phyloP scores from a whole-genome alignment of 306 rosid species.

The Malus domestica region DNA sequence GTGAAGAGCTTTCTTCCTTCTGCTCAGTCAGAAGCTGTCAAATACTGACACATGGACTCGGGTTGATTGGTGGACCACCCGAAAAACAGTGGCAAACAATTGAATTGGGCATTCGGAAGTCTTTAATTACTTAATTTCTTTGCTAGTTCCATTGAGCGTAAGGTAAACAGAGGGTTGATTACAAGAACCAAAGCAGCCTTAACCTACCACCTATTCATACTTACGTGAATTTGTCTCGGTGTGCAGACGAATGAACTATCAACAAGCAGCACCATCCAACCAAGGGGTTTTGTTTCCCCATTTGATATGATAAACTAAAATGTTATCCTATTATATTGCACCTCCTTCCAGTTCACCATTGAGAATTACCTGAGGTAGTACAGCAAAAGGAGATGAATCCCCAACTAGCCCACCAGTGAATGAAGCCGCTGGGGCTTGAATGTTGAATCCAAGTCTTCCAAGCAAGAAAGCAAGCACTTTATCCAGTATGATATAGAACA shows the following conservation, averaged over 20 bases:
- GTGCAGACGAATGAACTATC: too few species aligned
- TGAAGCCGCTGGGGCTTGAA: slow-evolving; percentile 57
- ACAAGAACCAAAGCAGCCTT: not conserved
- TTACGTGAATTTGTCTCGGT: not conserved
- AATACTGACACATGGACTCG: not conserved
- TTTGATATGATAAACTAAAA: not conserved
- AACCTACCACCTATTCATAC: not conserved
- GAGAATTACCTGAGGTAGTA: slow-evolving; percentile 64
- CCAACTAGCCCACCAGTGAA: slow-evolving; percentile 89
- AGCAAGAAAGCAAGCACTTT: slow-evolving; percentile 66
- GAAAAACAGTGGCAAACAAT: not conserved
- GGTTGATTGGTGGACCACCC: not conserved
- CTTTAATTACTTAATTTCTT: not conserved
- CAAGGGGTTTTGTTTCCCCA: not conserved
- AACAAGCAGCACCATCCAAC: not conserved
- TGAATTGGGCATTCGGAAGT: not conserved
- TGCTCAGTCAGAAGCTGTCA: not conserved
- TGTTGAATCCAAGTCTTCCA: slow-evolving; percentile 56
- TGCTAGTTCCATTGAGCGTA: not conserved
- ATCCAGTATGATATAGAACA: slow-evolving; percentile 75
- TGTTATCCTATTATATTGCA: not conserved
- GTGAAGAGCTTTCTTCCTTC: not conserved
- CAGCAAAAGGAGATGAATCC: slow-evolving; percentile 70
- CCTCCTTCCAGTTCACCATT: not conserved
- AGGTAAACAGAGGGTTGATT: not conserved